Percentiles rank a stretch among this genome's conserved stretches.
These are phyloP conservation scores for Tricholoma terreum DNA, from an alignment of 768 basidiomycete species.

Conservation along the genomic window DNA sequence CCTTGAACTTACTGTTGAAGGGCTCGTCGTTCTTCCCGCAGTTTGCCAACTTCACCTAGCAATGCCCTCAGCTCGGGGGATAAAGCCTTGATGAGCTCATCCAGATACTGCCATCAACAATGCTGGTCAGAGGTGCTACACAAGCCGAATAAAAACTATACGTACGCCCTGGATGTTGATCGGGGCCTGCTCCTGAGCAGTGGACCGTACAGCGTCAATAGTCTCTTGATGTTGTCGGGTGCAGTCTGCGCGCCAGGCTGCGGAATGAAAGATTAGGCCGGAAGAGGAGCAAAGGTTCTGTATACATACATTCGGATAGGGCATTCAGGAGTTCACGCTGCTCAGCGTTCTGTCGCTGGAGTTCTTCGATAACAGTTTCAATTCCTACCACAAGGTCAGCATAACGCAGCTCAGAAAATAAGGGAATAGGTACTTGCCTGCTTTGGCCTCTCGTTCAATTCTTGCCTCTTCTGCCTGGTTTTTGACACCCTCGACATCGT, in stretches of 20 bases:
- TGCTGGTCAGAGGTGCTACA: not conserved
- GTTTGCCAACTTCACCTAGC: no score
- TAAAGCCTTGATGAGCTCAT: slow-evolving; percentile 89
- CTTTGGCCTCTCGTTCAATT: slow-evolving; percentile 48
- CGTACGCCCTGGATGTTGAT: slow-evolving; percentile 82
- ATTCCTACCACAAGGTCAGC: slow-evolving; percentile 38
- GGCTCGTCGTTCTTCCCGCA: no score
- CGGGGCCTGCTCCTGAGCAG: slow-evolving; percentile 71
- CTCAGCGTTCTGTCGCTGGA: slow-evolving; percentile 57
- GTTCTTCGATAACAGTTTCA: slow-evolving; percentile 56
- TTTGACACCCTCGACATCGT: slow-evolving; percentile 53
- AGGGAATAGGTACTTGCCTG: slow-evolving; percentile 40
- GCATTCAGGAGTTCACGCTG: slow-evolving; percentile 52
- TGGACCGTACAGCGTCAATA: slow-evolving; percentile 61
- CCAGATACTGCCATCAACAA: slow-evolving; percentile 56
- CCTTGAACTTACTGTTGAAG: no score
- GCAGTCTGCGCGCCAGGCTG: slow-evolving; percentile 69
- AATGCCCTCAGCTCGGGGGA: no score
- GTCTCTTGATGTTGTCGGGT: slow-evolving; percentile 63
- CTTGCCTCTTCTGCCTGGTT: slow-evolving; percentile 51
- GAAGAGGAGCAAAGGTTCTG: not conserved
- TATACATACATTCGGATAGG: slow-evolving; percentile 53
- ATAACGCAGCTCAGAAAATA: not conserved
- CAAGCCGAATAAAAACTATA: not conserved
- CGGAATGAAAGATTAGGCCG: slow-evolving; percentile 1